Evolutionary conservation across 2,329 filamentous ascomycete species (phyloP).

Genomic region (Verticillium alfalfae): DNA sequence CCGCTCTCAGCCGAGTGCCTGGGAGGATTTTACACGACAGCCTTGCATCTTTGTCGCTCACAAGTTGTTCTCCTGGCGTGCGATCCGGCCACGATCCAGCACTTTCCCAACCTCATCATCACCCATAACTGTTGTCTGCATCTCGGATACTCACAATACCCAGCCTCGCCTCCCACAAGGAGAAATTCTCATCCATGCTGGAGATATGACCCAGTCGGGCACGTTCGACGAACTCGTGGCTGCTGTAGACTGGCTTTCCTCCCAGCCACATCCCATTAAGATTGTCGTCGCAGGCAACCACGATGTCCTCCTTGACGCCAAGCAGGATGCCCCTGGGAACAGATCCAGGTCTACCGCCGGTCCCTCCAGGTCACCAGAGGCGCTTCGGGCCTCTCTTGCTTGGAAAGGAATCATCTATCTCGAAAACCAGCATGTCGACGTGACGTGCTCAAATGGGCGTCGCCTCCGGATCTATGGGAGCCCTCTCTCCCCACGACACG

Average conservation of each 20-base stretch:
- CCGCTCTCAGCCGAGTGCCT: background rate
- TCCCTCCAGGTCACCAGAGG: slow-evolving; percentile 44
- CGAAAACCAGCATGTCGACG: slow-evolving; percentile 10
- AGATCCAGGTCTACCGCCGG: background rate
- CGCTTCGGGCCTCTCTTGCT: slow-evolving; percentile 24
- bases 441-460: slow-evolving; percentile 19
- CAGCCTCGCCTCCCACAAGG: slow-evolving; percentile 29
- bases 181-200: slow-evolving; percentile 41
- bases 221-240: slow-evolving; percentile 31
- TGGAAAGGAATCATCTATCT: slow-evolving; percentile 20
- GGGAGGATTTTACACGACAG: background rate
- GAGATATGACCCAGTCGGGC: slow-evolving; percentile 41
- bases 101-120: slow-evolving; percentile 32
- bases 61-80: background rate
- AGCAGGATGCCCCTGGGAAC: slow-evolving; percentile 2
- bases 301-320: slow-evolving; percentile 26
- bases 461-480: slow-evolving; percentile 31
- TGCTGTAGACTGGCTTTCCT: slow-evolving; percentile 32
- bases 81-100: slow-evolving; percentile 21
- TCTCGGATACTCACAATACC: slow-evolving; percentile 39
- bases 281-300: slow-evolving; percentile 42
- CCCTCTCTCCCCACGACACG: slow-evolving; percentile 23
- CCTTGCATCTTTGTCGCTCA: background rate
- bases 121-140: slow-evolving; percentile 47
- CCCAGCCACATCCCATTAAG: slow-evolving; percentile 33